Percentiles rank a stretch among this genome's conserved stretches.
Evolutionary conservation across 2,329 filamentous ascomycete species (phyloP).

Genomic region (Alternaria consortialis): DNA sequence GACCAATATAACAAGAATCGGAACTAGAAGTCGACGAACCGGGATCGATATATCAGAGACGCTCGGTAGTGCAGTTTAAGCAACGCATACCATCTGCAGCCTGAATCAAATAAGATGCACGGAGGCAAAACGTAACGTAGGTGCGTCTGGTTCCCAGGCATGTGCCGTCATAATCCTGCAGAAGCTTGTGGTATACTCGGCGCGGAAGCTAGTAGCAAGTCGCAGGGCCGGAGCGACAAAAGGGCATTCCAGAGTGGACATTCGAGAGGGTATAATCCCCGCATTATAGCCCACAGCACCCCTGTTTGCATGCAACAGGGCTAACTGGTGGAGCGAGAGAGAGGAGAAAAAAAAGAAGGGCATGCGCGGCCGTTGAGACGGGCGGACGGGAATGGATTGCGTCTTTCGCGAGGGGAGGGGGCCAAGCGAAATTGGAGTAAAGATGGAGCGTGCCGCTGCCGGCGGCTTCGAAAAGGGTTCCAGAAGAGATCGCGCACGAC

Average conservation of each 20-base stretch:
- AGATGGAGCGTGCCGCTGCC: slow-evolving; percentile 15
- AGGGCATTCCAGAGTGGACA: slow-evolving; percentile 29
- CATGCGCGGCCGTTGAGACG: slow-evolving; percentile 37
- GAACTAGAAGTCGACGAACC: slow-evolving; percentile 18
- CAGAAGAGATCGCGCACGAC: slow-evolving; percentile 19
- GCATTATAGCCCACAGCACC: slow-evolving; percentile 40
- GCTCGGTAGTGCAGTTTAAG: slow-evolving; percentile 17
- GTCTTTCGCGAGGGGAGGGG: slow-evolving; percentile 13
- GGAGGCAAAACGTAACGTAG: slow-evolving; percentile 15
- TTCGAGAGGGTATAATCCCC: slow-evolving; percentile 36
- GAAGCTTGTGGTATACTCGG: slow-evolving; percentile 9
- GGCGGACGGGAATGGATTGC: slow-evolving; percentile 34
- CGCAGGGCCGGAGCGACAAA: slow-evolving; percentile 24
- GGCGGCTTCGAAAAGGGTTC: slow-evolving; percentile 24
- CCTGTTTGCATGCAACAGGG: slow-evolving; percentile 29
- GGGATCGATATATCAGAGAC: slow-evolving; percentile 30
- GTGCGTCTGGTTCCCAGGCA: slow-evolving; percentile 14
- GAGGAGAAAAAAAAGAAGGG: slow-evolving; percentile 15
- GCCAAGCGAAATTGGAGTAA: slow-evolving; percentile 26
- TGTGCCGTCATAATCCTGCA: slow-evolving; percentile 22
- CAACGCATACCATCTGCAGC: slow-evolving; percentile 29
- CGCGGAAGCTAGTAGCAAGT: slow-evolving; percentile 20
- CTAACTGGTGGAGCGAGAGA: slow-evolving; percentile 10
- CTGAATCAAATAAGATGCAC: slow-evolving; percentile 21
- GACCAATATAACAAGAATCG: slow-evolving; percentile 25